These are phyloP conservation scores for Pseudozyma thailandica DNA, from an alignment of 1,284 basidiomycete species.

Conservation along the genomic window DNA sequence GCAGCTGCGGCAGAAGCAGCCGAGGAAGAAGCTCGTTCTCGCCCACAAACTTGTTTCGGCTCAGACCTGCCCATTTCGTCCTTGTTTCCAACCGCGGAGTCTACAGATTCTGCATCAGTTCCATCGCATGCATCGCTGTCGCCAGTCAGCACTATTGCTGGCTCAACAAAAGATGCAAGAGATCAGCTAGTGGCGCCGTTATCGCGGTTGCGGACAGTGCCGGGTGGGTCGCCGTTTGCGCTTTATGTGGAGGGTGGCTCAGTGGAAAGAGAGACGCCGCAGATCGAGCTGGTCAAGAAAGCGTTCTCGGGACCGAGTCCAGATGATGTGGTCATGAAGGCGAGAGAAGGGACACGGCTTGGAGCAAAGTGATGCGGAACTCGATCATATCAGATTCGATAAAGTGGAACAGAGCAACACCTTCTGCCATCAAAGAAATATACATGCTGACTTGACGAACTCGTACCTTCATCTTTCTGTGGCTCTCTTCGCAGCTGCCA, in stretches of 20 bases:
- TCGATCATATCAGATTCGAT: not conserved
- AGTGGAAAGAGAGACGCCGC: constrained; percentile 1
- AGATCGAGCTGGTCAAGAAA: constrained; percentile 38
- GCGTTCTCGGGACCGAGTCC: constrained; percentile 85
- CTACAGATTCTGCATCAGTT: not conserved
- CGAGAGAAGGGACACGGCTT: constrained; percentile 77
- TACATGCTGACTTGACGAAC: constrained; percentile 6
- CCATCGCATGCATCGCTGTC: constrained; percentile 6
- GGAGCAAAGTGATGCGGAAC: constrained; percentile 24
- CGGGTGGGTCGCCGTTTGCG: constrained; percentile 48
- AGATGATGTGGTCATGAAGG: constrained; percentile 82
- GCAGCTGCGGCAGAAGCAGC: constrained; percentile 36
- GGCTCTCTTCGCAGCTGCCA: constrained; percentile 20
- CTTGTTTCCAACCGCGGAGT: constrained; percentile 48
- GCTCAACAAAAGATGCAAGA: constrained; percentile 12
- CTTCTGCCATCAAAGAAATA: too few species aligned
- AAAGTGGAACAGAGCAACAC: too few species aligned
- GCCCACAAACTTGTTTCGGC: constrained; percentile 40
- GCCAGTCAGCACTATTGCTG: constrained; percentile 26
- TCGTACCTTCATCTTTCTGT: not conserved
- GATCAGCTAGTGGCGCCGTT: constrained; percentile 31
- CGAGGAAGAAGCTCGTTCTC: constrained; percentile 29
- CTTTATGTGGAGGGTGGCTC: constrained; percentile 29
- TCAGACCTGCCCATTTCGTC: constrained; percentile 39
- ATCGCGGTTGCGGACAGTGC: constrained; percentile 16